Percentiles rank a stretch among this genome's conserved stretches.
Evolutionary conservation across 2,329 filamentous ascomycete genomes (phyloP).

Genomic region (Alternaria ethzedia): DNA sequence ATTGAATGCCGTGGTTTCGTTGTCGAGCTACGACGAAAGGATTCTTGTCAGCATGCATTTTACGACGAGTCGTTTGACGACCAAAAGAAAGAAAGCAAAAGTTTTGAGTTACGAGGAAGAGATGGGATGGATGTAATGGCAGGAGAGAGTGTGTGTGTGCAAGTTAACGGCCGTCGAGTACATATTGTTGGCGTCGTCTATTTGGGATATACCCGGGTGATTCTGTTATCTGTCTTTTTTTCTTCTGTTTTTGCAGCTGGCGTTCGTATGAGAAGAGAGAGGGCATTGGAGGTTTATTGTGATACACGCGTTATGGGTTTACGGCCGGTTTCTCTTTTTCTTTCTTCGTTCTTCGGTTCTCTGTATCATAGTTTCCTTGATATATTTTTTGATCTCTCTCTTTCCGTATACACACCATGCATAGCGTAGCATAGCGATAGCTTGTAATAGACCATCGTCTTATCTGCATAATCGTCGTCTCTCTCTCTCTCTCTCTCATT

Average conservation of each 20-base stretch:
- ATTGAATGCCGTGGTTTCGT: constrained; percentile 72
- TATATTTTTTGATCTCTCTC: not conserved
- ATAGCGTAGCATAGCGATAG: constrained; percentile 10
- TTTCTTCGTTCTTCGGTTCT: not conserved
- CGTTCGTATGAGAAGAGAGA: not conserved
- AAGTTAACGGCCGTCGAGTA: constrained; percentile 8
- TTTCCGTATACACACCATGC: not conserved
- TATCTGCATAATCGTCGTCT: not conserved
- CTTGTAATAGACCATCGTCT: constrained; percentile 3
- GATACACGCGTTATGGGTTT: not conserved
- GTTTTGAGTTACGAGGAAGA: not conserved
- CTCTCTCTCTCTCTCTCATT: not conserved
- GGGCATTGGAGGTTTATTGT: constrained; percentile 1
- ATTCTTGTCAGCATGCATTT: constrained; percentile 24
- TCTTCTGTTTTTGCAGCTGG: not conserved
- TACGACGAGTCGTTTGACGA: not conserved
- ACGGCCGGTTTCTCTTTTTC: constrained; percentile 1
- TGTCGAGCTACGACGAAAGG: constrained; percentile 52
- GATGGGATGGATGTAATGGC: constrained; percentile 10
- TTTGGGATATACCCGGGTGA: constrained; percentile 15
- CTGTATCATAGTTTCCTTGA: constrained; percentile 8
- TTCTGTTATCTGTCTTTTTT: not conserved
- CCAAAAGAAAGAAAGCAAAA: constrained; percentile 1
- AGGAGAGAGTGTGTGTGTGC: constrained; percentile 1
- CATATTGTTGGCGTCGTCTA: constrained; percentile 12